Conservation (phyloP, 2,329 filamentous ascomycete genomes). For the Hymenoscyphus fructigenus region DNA sequence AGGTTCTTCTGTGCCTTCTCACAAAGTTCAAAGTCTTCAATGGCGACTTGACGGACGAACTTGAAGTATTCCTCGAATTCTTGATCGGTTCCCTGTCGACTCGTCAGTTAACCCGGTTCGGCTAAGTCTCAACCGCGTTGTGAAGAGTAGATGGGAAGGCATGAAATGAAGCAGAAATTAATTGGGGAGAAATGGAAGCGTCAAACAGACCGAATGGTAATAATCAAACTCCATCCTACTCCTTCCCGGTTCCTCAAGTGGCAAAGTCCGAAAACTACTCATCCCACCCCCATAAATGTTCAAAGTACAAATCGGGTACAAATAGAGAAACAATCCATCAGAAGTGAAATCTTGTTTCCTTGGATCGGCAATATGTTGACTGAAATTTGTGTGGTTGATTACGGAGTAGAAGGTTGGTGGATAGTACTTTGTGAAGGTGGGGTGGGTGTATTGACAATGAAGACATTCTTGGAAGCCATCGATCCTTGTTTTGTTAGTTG, state of each 20-base stretch:
- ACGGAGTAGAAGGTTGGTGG: constrained; percentile 56
- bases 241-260: constrained; percentile 47
- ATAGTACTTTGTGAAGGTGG: constrained; percentile 54
- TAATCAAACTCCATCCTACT: constrained; percentile 60
- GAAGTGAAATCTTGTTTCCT: constrained; percentile 42
- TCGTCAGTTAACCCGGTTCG: neutral
- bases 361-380: constrained; percentile 54
- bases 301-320: constrained; percentile 56
- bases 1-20: constrained; percentile 56
- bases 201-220: constrained; percentile 44
- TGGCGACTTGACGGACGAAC: constrained; percentile 55
- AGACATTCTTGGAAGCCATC: constrained; percentile 59
- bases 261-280: constrained; percentile 55
- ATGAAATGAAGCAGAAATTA: no score
- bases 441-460: constrained; percentile 58
- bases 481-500: constrained; percentile 40
- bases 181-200: no score
- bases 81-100: constrained; percentile 41
- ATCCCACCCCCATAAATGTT: constrained; percentile 59
- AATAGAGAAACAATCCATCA: constrained; percentile 56
- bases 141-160: no score
- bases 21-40: constrained; percentile 57
- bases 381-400: constrained; percentile 54
- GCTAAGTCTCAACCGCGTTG: no score
- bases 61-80: constrained; percentile 56